A percentile compares a stretch with the other conserved stretches of the same genome.
phyloP scores from a whole-genome alignment of 192 early-diverging fungal species.

The Backusella luteola region DNA sequence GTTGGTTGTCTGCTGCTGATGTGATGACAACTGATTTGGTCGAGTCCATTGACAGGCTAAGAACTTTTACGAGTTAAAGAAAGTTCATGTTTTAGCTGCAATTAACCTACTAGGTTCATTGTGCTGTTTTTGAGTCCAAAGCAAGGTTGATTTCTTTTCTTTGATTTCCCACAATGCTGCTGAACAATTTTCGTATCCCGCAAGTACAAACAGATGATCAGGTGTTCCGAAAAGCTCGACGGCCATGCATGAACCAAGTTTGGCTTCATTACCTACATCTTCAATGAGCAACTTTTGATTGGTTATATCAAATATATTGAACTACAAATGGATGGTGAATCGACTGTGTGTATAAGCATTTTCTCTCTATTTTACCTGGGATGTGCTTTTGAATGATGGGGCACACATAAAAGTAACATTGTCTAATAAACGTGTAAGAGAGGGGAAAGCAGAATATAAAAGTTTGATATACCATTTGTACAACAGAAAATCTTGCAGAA shows the following conservation, averaged over 20 bases:
- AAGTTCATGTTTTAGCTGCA: not conserved
- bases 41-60: slow-evolving; percentile 3
- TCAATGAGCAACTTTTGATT: not conserved
- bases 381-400: slow-evolving; percentile 22
- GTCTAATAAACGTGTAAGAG: not conserved
- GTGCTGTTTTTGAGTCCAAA: slow-evolving; percentile 26
- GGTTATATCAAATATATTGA: slow-evolving; percentile 31
- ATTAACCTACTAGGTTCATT: slow-evolving; percentile 17
- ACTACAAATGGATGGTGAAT: not conserved
- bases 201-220: slow-evolving; percentile 8
- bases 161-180: slow-evolving; percentile 12
- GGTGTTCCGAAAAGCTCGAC: slow-evolving; percentile 7
- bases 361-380: slow-evolving; percentile 1
- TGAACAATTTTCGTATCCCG: slow-evolving; percentile 15
- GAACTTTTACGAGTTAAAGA: slow-evolving; percentile 5
- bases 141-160: not conserved
- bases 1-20: slow-evolving; percentile 22
- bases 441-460: too few relatives aligned
- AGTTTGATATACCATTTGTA: not conserved
- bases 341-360: not conserved
- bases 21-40: not conserved
- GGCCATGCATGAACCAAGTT: slow-evolving; percentile 28
- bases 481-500: slow-evolving; percentile 31
- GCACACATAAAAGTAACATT: slow-evolving; percentile 12
- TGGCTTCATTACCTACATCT: not conserved